Evolutionary conservation across 257 asterid genomes (phyloP).

Genomic region (Anisodus acutangulus): DNA sequence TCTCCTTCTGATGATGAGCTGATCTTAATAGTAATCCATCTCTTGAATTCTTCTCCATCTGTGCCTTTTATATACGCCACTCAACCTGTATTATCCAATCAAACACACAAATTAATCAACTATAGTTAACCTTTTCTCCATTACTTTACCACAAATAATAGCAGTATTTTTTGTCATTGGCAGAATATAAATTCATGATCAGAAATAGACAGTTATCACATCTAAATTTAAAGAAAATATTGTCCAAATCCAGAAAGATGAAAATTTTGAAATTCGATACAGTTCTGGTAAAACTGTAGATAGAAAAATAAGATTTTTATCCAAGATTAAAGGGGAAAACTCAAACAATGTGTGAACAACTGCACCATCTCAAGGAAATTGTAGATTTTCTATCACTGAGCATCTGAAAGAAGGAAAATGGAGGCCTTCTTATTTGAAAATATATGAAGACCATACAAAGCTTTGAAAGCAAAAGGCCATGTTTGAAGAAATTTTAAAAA

Average conservation of each 20-base stretch:
- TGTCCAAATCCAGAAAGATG: not conserved
- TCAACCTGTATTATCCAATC: not conserved
- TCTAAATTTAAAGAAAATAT: not conserved
- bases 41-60: conserved; percentile 70
- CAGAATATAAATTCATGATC: conserved; percentile 4
- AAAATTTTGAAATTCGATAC: not conserved
- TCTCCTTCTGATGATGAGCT: conserved; percentile 30
- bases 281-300: not conserved
- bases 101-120: conserved; percentile 36
- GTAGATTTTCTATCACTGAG: not conserved
- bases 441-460: not conserved
- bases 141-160: conserved; percentile 26
- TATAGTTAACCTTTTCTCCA: conserved; percentile 31
- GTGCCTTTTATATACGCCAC: too few species aligned
- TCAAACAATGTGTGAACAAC: not conserved
- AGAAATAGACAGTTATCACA: not conserved
- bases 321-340: not conserved
- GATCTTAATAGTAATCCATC: conserved; percentile 60
- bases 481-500: not conserved
- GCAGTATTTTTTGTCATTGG: not conserved
- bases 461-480: not conserved
- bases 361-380: not conserved
- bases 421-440: not conserved
- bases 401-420: not conserved
- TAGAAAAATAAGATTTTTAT: not conserved